Base-by-base conservation (phyloP, 2,329 filamentous ascomycete species). In the Arthrinium phaeospermum region DNA sequence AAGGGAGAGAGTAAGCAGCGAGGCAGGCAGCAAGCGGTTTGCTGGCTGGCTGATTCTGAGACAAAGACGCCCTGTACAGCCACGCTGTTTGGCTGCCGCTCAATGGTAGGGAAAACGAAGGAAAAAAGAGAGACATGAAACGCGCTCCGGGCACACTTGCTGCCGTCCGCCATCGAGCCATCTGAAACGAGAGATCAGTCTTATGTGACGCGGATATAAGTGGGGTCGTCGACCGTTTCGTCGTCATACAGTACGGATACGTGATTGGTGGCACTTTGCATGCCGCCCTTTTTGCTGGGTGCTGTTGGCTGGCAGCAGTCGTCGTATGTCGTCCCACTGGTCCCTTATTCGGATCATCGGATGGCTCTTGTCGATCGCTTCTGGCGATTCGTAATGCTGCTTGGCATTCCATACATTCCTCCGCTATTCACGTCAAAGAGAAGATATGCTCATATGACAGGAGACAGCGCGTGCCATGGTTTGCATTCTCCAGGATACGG, bases 151-250 rank as follows among this genome's bases (percentile, higher is more conserved):
- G 30, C 53, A 10, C 53, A 34, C 16, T 34, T 22, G 16, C 41
- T 13, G 53, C 19, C 53, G 53, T 34, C 53, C 22, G 46, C 22
- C 46, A 12, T 49, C 46, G 19, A 41, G 57, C 57, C 12, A 41
- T 64, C 57, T 64, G 57, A 64, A 64, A 64, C 57, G 57, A 41
- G 57, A 64, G 30, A 64, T 64, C 34, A 41, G 57, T 22, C 57
- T 8, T n/a, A 41, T 13, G 57, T 64, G 57, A 64, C 57, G 57
- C 57, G 57, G 57, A 37, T 64, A 64, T 37, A 64, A 64, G 34
- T 64, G 57, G 57, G 41, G 57, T 13, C 3, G 3, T 2, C 19
- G 8, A 41, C 34, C 8, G 34, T 41, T 64, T 64, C 57, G 57
- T 64, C 57, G 57, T 64, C 57, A 64, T 64, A 61, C 53, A 57